A percentile compares a stretch with the other conserved stretches of the same genome.
These are phyloP conservation scores for Diaporthe sp. DNA, from an alignment of 2,329 filamentous ascomycete species.

Conservation along the genomic window DNA sequence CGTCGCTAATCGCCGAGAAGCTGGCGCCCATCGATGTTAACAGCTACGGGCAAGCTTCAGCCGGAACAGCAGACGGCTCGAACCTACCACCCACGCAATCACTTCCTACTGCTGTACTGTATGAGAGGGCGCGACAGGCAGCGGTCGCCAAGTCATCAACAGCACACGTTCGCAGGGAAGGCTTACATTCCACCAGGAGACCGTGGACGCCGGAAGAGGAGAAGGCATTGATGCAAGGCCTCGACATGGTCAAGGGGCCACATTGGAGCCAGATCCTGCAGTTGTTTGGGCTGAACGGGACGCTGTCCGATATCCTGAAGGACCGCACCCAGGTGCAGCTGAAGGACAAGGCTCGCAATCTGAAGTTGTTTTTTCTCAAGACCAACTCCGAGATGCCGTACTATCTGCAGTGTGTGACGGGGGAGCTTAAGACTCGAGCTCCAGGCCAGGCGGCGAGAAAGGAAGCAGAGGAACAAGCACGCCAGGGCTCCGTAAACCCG, in stretches of 20 bases:
- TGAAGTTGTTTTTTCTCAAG: conserved; percentile 93
- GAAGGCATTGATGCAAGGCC: conserved; percentile 87
- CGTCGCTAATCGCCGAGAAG: conserved; percentile 47
- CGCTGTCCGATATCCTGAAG: conserved; percentile 85
- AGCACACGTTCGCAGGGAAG: conserved; percentile 66
- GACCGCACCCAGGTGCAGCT: conserved; percentile 92
- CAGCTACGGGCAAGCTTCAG: conserved; percentile 31
- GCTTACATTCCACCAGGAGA: conserved; percentile 74
- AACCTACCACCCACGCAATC: conserved; percentile 69
- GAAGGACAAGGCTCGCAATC: conserved; percentile 91
- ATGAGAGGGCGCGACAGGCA: conserved; percentile 71
- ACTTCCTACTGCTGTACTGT: conserved; percentile 67
- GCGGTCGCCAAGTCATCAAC: conserved; percentile 69
- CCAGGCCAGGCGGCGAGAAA: conserved; percentile 80
- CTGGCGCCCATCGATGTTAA: conserved; percentile 36
- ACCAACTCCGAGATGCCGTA: conserved; percentile 92
- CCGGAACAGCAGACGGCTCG: conserved; percentile 50
- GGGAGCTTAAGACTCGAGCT: conserved; percentile 88
- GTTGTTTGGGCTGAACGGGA: conserved; percentile 84
- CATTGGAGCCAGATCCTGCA: conserved; percentile 94
- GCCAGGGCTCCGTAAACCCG: conserved; percentile 71
- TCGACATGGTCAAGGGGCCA: conserved; percentile 89
- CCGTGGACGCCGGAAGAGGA: conserved; percentile 93
- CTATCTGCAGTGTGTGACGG: conserved; percentile 88
- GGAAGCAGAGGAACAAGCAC: conserved; percentile 74